Evolutionary conservation across 768 basidiomycete species (phyloP), one percentile per base, ranked within the genome.

Genomic region (Gyrodon lividus): DNA sequence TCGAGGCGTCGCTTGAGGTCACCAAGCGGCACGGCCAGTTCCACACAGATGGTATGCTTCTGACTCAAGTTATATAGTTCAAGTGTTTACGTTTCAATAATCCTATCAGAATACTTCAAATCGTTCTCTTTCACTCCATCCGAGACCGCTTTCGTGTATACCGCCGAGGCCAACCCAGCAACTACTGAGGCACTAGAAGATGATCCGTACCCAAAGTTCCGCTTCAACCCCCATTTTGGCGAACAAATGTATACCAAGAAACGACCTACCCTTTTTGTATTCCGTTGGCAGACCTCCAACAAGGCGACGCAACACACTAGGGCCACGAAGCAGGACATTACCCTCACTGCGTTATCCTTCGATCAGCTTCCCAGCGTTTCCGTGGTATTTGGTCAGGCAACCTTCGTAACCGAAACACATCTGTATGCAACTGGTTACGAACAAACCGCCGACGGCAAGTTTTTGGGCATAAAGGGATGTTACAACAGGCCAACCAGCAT

Each of bases 381-480:
- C 3, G 62, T 77, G 13, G 61, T 77, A 10, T 79, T 85, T 42
- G 83, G 81, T 14, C 84, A 87, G 57, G 77, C 79, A 0, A 63
- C 74, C 1, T 87, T 87, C 60, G 70, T 69, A 5, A 69, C 74
- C 0, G 65, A 70, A 17, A 64, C 69, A 5, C 64, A 67, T 19
- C 55, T 88, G 5, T 80, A 79, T 48, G 81, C 81, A 0, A 83
- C 82, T 0, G 86, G 84, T 0, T 86, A 83, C 60, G 81, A 85
- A 43, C 72, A 75, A 38, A 77, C 80, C 2, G 60, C 63, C 1
- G 85, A 88, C 46, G 81, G 77, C 5, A 77, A 81, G 37, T 56
- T 81, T 14, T 70, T 89, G 14, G 87, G 87, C 0, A 63, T 83
- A 51, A 80, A 77, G 52, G 70, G 70, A 4, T 88, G 86, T 62